Percentiles rank a stretch among this genome's conserved stretches.
phyloP scores from a whole-genome alignment of 176 grass and related monocot genomes.

The Oryza punctata region DNA sequence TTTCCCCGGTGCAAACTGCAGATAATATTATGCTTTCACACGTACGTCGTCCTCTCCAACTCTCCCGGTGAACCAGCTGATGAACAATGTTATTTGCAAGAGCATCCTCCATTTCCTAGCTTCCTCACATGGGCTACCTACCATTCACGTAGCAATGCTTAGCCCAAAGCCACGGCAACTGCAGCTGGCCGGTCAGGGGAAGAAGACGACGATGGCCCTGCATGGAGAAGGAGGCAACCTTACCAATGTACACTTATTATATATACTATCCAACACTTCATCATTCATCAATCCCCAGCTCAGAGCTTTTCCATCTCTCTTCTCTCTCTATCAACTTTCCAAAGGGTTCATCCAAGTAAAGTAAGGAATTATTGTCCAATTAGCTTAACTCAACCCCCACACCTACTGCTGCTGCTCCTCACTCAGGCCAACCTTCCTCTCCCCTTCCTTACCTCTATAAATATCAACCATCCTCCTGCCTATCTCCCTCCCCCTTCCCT shows the following conservation, averaged over 20 bases:
- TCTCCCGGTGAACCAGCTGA: neutral
- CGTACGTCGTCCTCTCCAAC: neutral
- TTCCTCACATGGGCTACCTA: slow-evolving; percentile 22
- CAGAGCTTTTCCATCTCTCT: neutral
- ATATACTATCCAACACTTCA: neutral
- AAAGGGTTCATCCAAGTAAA: slow-evolving; percentile 84
- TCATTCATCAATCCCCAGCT: neutral
- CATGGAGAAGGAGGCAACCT: neutral
- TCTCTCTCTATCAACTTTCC: slow-evolving; percentile 28
- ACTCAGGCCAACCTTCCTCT: neutral
- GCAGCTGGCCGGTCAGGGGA: neutral
- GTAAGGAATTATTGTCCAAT: slow-evolving; percentile 78
- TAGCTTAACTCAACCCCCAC: slow-evolving; percentile 40
- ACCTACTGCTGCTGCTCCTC: slow-evolving; percentile 12
- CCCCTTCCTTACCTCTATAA: slow-evolving; percentile 31
- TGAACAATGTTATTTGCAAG: neutral
- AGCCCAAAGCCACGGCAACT: slow-evolving; percentile 56
- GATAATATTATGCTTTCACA: slow-evolving; percentile 30
- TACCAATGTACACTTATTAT: too few relatives aligned
- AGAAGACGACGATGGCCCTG: neutral
- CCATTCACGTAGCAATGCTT: neutral
- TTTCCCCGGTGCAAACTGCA: neutral
- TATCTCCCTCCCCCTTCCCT: slow-evolving; percentile 44
- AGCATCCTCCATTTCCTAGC: slow-evolving; percentile 40
- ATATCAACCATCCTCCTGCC: neutral